Base-by-base conservation (phyloP, 345 rosid genomes). In the Populus euphratica region DNA sequence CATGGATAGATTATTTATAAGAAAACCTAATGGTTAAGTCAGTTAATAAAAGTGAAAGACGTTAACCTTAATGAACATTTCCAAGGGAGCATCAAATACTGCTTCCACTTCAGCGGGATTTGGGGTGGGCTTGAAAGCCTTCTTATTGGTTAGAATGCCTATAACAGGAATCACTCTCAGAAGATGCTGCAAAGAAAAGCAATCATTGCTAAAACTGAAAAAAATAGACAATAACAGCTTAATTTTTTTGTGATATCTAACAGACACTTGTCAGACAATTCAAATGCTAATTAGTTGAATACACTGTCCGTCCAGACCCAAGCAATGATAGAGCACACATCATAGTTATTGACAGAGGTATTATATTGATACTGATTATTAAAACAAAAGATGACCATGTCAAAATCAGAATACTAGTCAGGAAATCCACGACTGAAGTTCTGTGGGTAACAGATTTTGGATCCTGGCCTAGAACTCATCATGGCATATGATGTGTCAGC, bases 51-150 rank as follows among this genome's bases (percentile, higher is more conserved):
- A 62, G 76, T 49, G 72, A 76, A 74, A n/a, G 56, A 72, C 35
- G 43, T 9, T 14, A 86, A 93, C 98, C 98, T 89, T 90, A 36
- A 93, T 85, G 77, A 93, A 93, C 94, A 93, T 91, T 86, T 90
- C 97, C 86, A 93, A 83, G n/a, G 97, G 98, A 79, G 87, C 97
- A 87, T 94, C 97, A 66, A 94, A 93, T 49, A 93, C 89, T 77
- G 85, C 91, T 73, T 93, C 99, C 23, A 93, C 98, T 89, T 95
- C 99, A 27, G 83, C 90, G 52, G 93, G 91, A 84, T 90, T 93
- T 79, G 93, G 96, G 39, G 61, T 62, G 4, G 98, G 92, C 73
- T 76, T 83, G 84, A 92, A 96, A 66, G 88, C 81, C 36, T 79
- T 84, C 78, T 66, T 83, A 79, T 90, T 86, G 3, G 54, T 74